Evolutionary conservation across 371 early-diverging fungal genomes (phyloP).

Genomic region (Mortierella sp.): DNA sequence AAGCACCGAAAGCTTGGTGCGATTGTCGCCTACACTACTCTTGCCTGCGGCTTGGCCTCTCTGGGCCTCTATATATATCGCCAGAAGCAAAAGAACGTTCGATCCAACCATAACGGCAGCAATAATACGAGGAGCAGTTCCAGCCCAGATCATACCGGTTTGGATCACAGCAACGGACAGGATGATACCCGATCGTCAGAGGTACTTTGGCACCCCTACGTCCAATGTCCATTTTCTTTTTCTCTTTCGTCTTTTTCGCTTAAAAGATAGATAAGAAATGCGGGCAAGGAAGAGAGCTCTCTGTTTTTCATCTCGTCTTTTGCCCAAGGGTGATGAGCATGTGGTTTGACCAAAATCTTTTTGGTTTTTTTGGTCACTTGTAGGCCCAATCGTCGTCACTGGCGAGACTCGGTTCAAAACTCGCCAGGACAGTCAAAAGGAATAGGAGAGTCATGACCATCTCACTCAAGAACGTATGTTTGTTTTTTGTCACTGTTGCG

Average conservation of each 20-base stretch:
- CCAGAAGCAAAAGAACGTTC: conserved; percentile 5
- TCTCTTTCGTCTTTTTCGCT: too few relatives aligned
- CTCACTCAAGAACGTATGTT: conserved; percentile 49
- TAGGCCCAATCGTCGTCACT: conserved; percentile 47
- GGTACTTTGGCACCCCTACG: too few relatives aligned
- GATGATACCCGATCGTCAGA: conserved; percentile 32
- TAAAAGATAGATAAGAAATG: too few relatives aligned
- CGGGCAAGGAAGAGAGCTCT: too few relatives aligned
- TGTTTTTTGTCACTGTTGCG: too few relatives aligned
- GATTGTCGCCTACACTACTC: conserved; percentile 38
- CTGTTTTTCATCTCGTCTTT: too few relatives aligned
- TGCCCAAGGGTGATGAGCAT: neutral
- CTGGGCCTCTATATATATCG: conserved; percentile 55
- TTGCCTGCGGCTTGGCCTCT: conserved; percentile 58
- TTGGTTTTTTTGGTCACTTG: neutral
- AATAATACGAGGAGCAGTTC: conserved; percentile 1
- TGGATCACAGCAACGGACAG: conserved; percentile 18
- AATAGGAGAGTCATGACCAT: conserved; percentile 55
- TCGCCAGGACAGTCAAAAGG: conserved; percentile 49
- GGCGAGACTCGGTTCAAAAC: conserved; percentile 53
- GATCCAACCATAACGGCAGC: conserved; percentile 11
- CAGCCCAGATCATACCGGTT: conserved; percentile 13
- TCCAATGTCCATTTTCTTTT: too few relatives aligned
- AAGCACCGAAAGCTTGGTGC: conserved; percentile 39
- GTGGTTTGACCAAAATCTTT: conserved; percentile 2